Base-by-base conservation (phyloP, 768 basidiomycete genomes). In the Ramaria sp. region DNA sequence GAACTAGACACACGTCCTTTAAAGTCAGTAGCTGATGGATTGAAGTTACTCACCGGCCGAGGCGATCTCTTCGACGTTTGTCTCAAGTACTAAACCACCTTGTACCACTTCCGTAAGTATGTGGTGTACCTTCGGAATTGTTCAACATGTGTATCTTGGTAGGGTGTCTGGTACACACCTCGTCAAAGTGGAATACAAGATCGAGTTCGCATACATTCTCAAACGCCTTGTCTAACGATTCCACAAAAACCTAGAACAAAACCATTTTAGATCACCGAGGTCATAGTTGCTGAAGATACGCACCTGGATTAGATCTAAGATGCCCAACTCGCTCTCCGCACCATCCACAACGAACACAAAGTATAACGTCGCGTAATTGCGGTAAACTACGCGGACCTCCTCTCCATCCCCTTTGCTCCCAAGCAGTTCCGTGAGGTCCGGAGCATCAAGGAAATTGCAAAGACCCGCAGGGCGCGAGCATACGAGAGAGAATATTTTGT, bases 181-280 rank as follows among this genome's bases (percentile, higher is more conserved):
- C 93, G 68, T 98, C 96, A 65, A 97, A 99, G 69, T 97, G 94
- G 69, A 98, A 99, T 51, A 99, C 94, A 12, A 99, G 78, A 69
- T 99, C 96, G 46, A 99, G 75, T 69, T 99, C 96, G 71, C 96
- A 98, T 0, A 99, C 96, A 65, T 97, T 98, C 74, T 96, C 92
- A 67, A 98, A 99, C 15, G 91, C 84, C 38, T 92, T 78, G 70
- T 99, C 96, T 37, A 99, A 77, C 3, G 91, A 86, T 73, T 99
- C 96, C 58, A 99, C 96, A 65, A 99, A 92, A 17, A 99, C 96
- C 94, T 94, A 60, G 17, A 22, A 43, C 42, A 9, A 5, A 41
- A 41, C 39, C n/a, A n/a, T n/a, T 41, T 41, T 2, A 30, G 13
- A 27, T 48, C 7, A 11, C 33, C 48, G 1, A 27, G 27, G 3